A percentile compares a stretch with the other conserved stretches of the same genome.
Conservation (phyloP, 2,329 filamentous ascomycete species). For the Cryphonectria japonica region DNA sequence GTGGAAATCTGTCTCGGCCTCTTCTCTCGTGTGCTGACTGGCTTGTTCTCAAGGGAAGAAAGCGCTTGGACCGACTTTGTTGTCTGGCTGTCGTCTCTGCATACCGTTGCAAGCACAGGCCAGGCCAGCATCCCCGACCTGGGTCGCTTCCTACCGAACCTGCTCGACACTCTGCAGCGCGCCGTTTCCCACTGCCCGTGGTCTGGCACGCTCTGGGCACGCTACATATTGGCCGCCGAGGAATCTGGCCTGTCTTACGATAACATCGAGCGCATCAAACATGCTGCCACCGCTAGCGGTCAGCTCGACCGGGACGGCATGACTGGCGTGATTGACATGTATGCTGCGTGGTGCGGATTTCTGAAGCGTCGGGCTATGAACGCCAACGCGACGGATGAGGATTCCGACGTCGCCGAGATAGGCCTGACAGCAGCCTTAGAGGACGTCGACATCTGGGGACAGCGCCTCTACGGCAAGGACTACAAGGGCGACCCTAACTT, state of each 20-base stretch:
- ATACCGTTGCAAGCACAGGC: conserved; percentile 41
- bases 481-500: conserved; percentile 89
- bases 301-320: conserved; percentile 84
- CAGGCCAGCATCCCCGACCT: conserved; percentile 44
- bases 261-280: conserved; percentile 87
- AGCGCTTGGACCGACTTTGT: conserved; percentile 83
- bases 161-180: conserved; percentile 75
- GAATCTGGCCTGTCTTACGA: conserved; percentile 75
- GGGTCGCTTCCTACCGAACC: conserved; percentile 45
- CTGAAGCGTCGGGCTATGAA: conserved; percentile 84
- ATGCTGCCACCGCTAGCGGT: conserved; percentile 84
- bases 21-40: conserved; percentile 75
- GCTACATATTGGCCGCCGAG: conserved; percentile 85
- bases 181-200: conserved; percentile 91
- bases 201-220: conserved; percentile 89
- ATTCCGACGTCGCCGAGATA: conserved; percentile 86
- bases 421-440: conserved; percentile 85
- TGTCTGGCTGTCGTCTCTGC: conserved; percentile 67
- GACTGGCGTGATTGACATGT: conserved; percentile 86
- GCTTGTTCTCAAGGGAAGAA: conserved; percentile 73
- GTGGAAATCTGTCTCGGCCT: conserved; percentile 64
- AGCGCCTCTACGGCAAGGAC: conserved; percentile 70
- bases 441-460: conserved; percentile 79
- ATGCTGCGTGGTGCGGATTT: conserved; percentile 93
- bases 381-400: conserved; percentile 74